Percentiles rank a stretch among this genome's conserved stretches.
Conservation (phyloP, 768 basidiomycete genomes). For the Grammothele lineata region DNA sequence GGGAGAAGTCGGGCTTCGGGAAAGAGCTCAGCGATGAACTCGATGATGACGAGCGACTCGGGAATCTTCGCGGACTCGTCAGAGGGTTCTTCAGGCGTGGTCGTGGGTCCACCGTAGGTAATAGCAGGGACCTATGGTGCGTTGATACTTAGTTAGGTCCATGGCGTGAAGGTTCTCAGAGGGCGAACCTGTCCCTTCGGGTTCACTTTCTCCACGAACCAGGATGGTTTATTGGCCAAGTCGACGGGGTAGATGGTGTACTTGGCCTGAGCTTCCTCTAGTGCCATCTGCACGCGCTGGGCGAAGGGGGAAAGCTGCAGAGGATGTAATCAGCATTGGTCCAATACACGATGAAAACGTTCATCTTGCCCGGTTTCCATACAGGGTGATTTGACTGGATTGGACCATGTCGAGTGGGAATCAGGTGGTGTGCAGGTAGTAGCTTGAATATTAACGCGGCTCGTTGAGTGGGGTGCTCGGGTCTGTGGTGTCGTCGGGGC, state of each 20-base stretch:
- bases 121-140: conserved; percentile 47
- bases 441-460: too few species aligned
- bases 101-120: conserved; percentile 55
- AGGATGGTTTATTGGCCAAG: conserved; percentile 58
- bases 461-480: too few species aligned
- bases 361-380: neutral
- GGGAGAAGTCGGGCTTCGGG: conserved; percentile 46
- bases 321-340: neutral
- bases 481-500: too few species aligned
- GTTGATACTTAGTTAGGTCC: too few species aligned
- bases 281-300: conserved; percentile 45
- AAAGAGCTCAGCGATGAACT: conserved; percentile 60
- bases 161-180: too few species aligned
- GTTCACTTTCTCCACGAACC: conserved; percentile 63
- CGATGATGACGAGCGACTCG: conserved; percentile 59
- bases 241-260: conserved; percentile 53
- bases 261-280: conserved; percentile 47
- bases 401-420: too few species aligned
- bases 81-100: conserved; percentile 49
- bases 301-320: conserved; percentile 4
- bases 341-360: too few species aligned
- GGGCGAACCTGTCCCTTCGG: conserved; percentile 52
- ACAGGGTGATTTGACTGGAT: conserved; percentile 7
- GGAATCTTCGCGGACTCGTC: conserved; percentile 54
- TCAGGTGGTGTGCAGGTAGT: too few species aligned